Base-by-base conservation (phyloP, 129 eudicot genomes). In the Arctium lappa region DNA sequence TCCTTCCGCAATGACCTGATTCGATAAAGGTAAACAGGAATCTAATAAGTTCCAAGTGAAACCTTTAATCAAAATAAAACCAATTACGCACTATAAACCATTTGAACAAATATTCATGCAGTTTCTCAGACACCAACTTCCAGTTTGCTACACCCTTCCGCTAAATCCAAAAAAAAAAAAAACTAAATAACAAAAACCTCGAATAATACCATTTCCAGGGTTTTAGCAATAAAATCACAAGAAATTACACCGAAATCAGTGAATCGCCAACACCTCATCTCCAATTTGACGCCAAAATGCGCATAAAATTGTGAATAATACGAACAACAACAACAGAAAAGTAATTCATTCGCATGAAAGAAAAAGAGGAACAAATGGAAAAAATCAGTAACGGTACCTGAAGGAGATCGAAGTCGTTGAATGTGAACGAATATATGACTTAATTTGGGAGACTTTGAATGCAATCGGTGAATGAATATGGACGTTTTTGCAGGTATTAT, bases 391-490 rank as follows among this genome's bases (percentile, higher is more conserved):
- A 65, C 1, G 8, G 69, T 81, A 82, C 85, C 85, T 82, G 13
- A 78, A 27, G 73, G 73, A 38, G 70, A 75, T 53, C 38, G 22
- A 22, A 40, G 38, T 42, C 31, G 5, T 29, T 78, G n/a, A 77
- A 73, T 84, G 84, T 38, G 79, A 71, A 56, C 18, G 9, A 50
- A 30, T 62, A 36, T 2, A 46, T 22, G 27, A 22, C 27, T 22
- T 22, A 22, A 22, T 22, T 22, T 22, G 27, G 27, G 27, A 46
- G 69, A 75, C 8, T 73, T 79, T 31, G 66, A 79, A 66, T 46
- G 87, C 70, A 65, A 79, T 79, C 44, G 80, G 72, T 79, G 87
- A 15, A 84, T 84, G 87, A 84, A 84, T 78, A 30, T 84, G 83
- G 87, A 78, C 87, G 87, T 84, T 13, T n/a, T 78, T 72, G 83